Percentiles rank a stretch among this genome's conserved stretches.
Evolutionary conservation across 805 yeast species (phyloP).

Genomic region (Kodamaea fukazawae): DNA sequence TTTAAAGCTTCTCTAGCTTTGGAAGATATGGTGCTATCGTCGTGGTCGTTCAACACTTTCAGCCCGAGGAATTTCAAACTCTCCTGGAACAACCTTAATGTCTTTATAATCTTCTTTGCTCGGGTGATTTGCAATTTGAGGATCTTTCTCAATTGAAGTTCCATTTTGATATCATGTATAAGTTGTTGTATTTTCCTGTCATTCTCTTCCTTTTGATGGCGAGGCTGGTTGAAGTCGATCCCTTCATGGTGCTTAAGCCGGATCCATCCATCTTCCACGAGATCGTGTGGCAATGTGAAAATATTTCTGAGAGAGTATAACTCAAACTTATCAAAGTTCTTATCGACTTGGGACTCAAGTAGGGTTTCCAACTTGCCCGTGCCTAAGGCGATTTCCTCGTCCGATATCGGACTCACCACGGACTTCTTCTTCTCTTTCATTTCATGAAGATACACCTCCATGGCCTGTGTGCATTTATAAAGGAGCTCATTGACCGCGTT

Average conservation of each 20-base stretch:
- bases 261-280: constrained; percentile 64
- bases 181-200: constrained; percentile 33
- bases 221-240: constrained; percentile 27
- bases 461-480: constrained; percentile 76
- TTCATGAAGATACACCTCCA: constrained; percentile 58
- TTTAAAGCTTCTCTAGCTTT: constrained; percentile 27
- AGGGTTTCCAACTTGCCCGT: constrained; percentile 77
- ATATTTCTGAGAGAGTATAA: constrained; percentile 77
- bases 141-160: constrained; percentile 42
- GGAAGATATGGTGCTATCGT: constrained; percentile 17
- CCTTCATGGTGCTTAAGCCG: constrained; percentile 66
- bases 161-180: constrained; percentile 39
- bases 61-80: constrained; percentile 27
- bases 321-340: constrained; percentile 83
- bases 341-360: constrained; percentile 71
- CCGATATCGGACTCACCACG: constrained; percentile 13
- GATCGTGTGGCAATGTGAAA: constrained; percentile 62
- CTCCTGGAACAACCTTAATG: constrained; percentile 30
- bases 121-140: constrained; percentile 39
- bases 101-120: constrained; percentile 33
- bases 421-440: constrained; percentile 20
- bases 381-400: constrained; percentile 68
- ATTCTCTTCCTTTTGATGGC: constrained; percentile 13
- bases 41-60: constrained; percentile 11
- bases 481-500: constrained; percentile 82